phyloP scores from a whole-genome alignment of 345 rosid genomes.

The Linum lewisii region DNA sequence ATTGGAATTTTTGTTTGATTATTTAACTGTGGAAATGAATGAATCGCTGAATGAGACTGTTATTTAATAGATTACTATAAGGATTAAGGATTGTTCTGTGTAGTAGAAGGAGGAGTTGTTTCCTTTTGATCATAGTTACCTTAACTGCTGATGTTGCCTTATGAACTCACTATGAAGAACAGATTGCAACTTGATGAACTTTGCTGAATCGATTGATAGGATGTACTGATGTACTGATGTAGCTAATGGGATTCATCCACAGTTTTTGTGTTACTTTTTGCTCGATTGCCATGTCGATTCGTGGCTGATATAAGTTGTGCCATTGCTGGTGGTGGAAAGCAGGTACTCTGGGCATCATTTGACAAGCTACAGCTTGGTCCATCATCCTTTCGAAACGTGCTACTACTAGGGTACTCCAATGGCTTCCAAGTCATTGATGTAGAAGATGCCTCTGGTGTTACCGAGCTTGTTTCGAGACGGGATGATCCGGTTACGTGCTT shows the following conservation, averaged over 20 bases:
- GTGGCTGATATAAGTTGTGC: background rate
- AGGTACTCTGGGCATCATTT: constrained; percentile 96
- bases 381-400: constrained; percentile 43
- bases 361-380: constrained; percentile 65
- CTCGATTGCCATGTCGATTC: background rate
- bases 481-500: constrained; percentile 76
- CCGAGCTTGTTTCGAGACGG: constrained; percentile 56
- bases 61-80: no score
- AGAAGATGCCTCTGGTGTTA: constrained; percentile 75
- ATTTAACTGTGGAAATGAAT: background rate
- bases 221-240: no score
- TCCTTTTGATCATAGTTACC: background rate
- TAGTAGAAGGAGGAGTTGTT: background rate
- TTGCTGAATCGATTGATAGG: background rate
- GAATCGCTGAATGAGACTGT: background rate
- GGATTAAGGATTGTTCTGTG: background rate
- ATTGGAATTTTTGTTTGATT: no score
- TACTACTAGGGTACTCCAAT: constrained; percentile 67
- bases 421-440: constrained; percentile 98
- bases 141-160: background rate
- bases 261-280: background rate
- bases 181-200: background rate
- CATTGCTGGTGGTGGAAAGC: background rate
- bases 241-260: background rate
- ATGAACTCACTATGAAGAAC: background rate